These are phyloP conservation scores for Backusella sp. DNA, from an alignment of 192 early-diverging fungal species.

Conservation along the genomic window DNA sequence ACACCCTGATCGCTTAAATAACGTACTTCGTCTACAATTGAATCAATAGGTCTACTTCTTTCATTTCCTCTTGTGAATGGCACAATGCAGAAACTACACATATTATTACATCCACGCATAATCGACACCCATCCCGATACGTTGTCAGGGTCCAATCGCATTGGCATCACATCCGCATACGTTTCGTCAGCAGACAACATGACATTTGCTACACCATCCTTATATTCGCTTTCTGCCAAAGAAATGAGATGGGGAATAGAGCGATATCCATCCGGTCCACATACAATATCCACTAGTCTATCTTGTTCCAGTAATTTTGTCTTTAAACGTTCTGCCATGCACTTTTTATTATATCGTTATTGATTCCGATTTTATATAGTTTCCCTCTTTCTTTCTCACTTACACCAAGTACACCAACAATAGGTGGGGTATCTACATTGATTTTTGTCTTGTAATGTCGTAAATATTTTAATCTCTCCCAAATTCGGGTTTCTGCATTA, in stretches of 20 bases:
- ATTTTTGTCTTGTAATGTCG: conserved; percentile 57
- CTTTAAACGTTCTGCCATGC: conserved; percentile 79
- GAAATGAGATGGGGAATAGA: conserved; percentile 72
- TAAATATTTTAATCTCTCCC: conserved; percentile 60
- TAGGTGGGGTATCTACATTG: conserved; percentile 51
- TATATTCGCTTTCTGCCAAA: conserved; percentile 56
- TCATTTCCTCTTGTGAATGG: conserved; percentile 78
- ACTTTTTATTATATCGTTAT: conserved; percentile 31
- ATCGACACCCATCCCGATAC: conserved; percentile 71
- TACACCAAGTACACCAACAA: conserved; percentile 74
- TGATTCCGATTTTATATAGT: background rate
- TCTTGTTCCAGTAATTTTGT: conserved; percentile 67
- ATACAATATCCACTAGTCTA: conserved; percentile 72
- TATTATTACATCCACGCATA: conserved; percentile 84
- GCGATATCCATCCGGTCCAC: conserved; percentile 75
- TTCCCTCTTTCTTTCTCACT: background rate
- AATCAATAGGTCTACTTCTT: conserved; percentile 67
- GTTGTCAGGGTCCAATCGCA: conserved; percentile 60
- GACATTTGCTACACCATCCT: conserved; percentile 72
- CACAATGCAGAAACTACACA: conserved; percentile 81
- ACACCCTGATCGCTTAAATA: conserved; percentile 66
- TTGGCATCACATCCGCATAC: conserved; percentile 75
- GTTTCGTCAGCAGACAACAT: conserved; percentile 81
- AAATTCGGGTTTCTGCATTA: conserved; percentile 73
- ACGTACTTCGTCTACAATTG: conserved; percentile 64